Conservation (phyloP, 805 yeast genomes). For the Schwanniomyces occidentalis region DNA sequence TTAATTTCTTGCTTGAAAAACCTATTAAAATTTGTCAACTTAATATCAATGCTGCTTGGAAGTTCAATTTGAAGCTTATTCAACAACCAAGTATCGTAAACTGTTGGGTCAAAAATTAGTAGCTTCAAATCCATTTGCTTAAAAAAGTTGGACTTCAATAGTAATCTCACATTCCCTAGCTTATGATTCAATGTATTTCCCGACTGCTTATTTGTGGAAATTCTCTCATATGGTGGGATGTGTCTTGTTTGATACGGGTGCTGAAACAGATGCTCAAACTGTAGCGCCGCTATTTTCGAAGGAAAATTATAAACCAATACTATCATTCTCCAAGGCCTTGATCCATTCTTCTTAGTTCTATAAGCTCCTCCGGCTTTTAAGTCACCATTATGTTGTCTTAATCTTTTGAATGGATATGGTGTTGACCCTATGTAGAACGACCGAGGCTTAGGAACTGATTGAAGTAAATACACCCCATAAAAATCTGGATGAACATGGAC, state of each 20-base stretch:
- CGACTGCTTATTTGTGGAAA: conserved; percentile 35
- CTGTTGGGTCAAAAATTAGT: conserved; percentile 40
- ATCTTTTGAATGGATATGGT: conserved; percentile 65
- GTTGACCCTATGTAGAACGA: conserved; percentile 82
- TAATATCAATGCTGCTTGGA: conserved; percentile 10
- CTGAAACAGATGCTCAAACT: conserved; percentile 84
- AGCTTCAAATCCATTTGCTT: conserved; percentile 45
- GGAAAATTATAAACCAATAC: conserved; percentile 71
- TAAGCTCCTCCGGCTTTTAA: conserved; percentile 66
- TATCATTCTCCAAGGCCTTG: conserved; percentile 75
- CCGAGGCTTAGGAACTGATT: conserved; percentile 55
- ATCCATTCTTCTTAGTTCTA: conserved; percentile 55
- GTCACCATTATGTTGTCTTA: conserved; percentile 80
- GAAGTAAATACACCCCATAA: conserved; percentile 72
- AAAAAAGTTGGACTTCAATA: conserved; percentile 47
- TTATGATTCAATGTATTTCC: conserved; percentile 47
- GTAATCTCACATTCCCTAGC: conserved; percentile 47
- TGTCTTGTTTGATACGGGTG: conserved; percentile 68
- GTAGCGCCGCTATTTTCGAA: conserved; percentile 65
- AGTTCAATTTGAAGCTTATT: conserved; percentile 28
- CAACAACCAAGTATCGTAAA: conserved; percentile 32
- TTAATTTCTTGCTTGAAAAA: not conserved
- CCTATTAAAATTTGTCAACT: conserved; percentile 1
- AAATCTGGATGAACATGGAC: conserved; percentile 32
- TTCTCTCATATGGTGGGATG: conserved; percentile 40